A percentile compares a stretch with the other conserved stretches of the same genome.
phyloP scores from a whole-genome alignment of 495 filamentous ascomycete species.

The Apodospora peruviana region DNA sequence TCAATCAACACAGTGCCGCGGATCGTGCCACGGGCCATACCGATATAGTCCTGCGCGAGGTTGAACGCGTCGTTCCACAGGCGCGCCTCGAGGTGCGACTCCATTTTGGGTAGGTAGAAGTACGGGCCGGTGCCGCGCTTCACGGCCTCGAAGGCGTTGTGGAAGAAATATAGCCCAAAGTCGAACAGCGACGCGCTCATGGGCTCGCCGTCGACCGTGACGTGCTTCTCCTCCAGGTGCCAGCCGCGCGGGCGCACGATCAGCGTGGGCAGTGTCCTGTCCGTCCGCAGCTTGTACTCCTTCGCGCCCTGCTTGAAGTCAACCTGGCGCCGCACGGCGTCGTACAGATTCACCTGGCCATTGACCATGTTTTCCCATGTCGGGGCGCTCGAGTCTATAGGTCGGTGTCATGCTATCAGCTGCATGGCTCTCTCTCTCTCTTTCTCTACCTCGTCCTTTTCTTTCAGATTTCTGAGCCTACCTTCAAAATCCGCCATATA shows the following conservation, averaged over 20 bases:
- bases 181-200: conserved; percentile 94
- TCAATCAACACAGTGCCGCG: conserved; percentile 95
- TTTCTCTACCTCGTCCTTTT: no score
- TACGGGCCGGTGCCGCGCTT: conserved; percentile 84
- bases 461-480: conserved; percentile 22
- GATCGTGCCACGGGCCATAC: conserved; percentile 86
- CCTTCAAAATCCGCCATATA: conserved; percentile 99
- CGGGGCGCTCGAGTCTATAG: conserved; percentile 84
- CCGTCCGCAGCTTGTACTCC: conserved; percentile 95
- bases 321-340: conserved; percentile 88
- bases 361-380: conserved; percentile 99
- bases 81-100: conserved; percentile 92
- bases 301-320: conserved; percentile 96
- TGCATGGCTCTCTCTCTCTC: no score
- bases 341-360: conserved; percentile 96
- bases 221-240: conserved; percentile 98
- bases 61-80: conserved; percentile 99
- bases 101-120: conserved; percentile 99
- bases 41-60: conserved; percentile 86
- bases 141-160: conserved; percentile 90
- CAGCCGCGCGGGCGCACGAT: conserved; percentile 86
- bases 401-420: no score
- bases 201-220: conserved; percentile 91
- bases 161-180: conserved; percentile 98
- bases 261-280: conserved; percentile 70